Percentiles rank a stretch among this genome's conserved stretches.
Evolutionary conservation across 345 rosid species (phyloP).

Genomic region (Erodium maritimum): DNA sequence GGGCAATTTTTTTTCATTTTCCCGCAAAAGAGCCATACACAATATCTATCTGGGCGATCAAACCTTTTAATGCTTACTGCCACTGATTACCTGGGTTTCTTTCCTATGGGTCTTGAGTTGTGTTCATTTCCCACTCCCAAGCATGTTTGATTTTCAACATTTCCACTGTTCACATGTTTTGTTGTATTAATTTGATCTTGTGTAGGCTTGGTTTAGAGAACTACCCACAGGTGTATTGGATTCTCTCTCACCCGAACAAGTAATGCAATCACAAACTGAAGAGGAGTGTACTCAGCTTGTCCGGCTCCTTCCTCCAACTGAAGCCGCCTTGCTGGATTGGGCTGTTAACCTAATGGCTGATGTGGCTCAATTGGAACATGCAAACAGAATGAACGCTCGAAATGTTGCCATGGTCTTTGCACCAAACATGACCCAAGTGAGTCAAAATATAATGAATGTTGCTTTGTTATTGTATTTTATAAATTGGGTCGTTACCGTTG

Average conservation of each 20-base stretch:
- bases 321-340: slow-evolving; percentile 90
- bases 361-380: slow-evolving; percentile 69
- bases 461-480: neutral
- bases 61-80: too few relatives aligned
- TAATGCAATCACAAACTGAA: slow-evolving; percentile 79
- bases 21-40: too few relatives aligned
- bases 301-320: slow-evolving; percentile 72
- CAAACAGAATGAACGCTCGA: slow-evolving; percentile 95
- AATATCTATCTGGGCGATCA: too few relatives aligned
- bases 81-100: neutral
- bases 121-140: neutral
- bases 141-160: neutral
- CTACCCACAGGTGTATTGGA: slow-evolving; percentile 91
- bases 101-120: neutral
- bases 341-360: slow-evolving; percentile 93
- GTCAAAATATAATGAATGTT: slow-evolving; percentile 10
- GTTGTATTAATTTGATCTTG: slow-evolving; percentile 3
- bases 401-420: slow-evolving; percentile 95
- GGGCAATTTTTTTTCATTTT: too few relatives aligned
- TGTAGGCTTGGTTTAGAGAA: slow-evolving; percentile 98
- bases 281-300: slow-evolving; percentile 78
- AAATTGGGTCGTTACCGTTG: neutral
- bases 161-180: neutral
- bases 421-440: slow-evolving; percentile 96
- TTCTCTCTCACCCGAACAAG: slow-evolving; percentile 71